Evolutionary conservation across 228 moss, liverwort and hornwort species (phyloP).

Genomic region (Sphagnum fallax): DNA sequence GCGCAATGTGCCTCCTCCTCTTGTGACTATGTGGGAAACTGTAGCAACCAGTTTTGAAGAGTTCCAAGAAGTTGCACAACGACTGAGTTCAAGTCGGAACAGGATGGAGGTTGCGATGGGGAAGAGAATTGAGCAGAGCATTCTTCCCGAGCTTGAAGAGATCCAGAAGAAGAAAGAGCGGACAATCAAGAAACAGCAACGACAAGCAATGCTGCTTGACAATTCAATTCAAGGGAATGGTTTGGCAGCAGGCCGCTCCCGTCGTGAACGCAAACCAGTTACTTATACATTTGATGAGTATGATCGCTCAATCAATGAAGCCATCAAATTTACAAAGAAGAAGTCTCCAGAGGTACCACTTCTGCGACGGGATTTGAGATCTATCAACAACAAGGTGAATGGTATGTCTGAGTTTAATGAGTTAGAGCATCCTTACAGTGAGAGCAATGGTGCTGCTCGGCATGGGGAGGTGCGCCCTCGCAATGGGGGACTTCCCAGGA

Average conservation of each 20-base stretch:
- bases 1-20: conserved; percentile 71
- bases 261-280: conserved; percentile 91
- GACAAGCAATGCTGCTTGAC: conserved; percentile 83
- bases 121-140: conserved; percentile 52
- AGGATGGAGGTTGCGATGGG: conserved; percentile 77
- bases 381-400: conserved; percentile 29
- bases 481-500: conserved; percentile 37
- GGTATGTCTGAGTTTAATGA: conserved; percentile 27
- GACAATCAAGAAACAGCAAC: conserved; percentile 79
- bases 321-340: conserved; percentile 96
- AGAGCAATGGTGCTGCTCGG: conserved; percentile 30
- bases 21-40: conserved; percentile 78
- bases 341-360: conserved; percentile 40
- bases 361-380: conserved; percentile 53
- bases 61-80: conserved; percentile 72
- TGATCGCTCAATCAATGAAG: conserved; percentile 92
- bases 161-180: conserved; percentile 92
- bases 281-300: conserved; percentile 96
- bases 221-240: conserved; percentile 73
- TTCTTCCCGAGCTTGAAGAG: conserved; percentile 85
- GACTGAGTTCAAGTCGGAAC: conserved; percentile 64
- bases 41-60: conserved; percentile 85
- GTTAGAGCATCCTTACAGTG: conserved; percentile 16
- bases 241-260: conserved; percentile 86
- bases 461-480: conserved; percentile 11